phyloP scores from a whole-genome alignment of 2,329 filamentous ascomycete species.

The Berkeleyomyces basicola region DNA sequence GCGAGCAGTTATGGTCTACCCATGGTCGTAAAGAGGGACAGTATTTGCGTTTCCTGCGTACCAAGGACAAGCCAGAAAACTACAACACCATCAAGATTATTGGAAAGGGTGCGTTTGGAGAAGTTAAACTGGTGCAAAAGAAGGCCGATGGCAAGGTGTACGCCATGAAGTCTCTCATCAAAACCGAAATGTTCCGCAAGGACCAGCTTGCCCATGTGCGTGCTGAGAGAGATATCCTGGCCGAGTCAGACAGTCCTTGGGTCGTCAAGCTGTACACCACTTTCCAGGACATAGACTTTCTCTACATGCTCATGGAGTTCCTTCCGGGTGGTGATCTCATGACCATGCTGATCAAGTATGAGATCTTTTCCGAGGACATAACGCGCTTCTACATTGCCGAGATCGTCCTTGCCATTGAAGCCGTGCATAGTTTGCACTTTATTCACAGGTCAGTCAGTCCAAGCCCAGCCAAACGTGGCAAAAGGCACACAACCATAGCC shows the following conservation, averaged over 20 bases:
- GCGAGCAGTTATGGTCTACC: slow-evolving; percentile 70
- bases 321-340: slow-evolving; percentile 94
- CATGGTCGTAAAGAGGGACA: slow-evolving; percentile 79
- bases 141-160: slow-evolving; percentile 95
- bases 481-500: neutral
- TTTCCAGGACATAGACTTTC: slow-evolving; percentile 88
- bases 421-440: slow-evolving; percentile 93
- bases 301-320: slow-evolving; percentile 99
- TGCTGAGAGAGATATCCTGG: slow-evolving; percentile 91
- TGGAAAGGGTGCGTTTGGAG: slow-evolving; percentile 95
- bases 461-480: neutral
- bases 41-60: slow-evolving; percentile 85
- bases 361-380: slow-evolving; percentile 98
- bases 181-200: slow-evolving; percentile 99
- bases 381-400: slow-evolving; percentile 99
- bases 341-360: slow-evolving; percentile 99
- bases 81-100: slow-evolving; percentile 97
- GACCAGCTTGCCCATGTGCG: slow-evolving; percentile 95
- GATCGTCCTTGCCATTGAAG: slow-evolving; percentile 94
- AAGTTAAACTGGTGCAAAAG: slow-evolving; percentile 94
- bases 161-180: slow-evolving; percentile 94
- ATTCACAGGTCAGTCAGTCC: slow-evolving; percentile 66
- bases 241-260: slow-evolving; percentile 98
- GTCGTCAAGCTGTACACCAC: slow-evolving; percentile 97
- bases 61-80: slow-evolving; percentile 83